Evolutionary conservation across 2,329 filamentous ascomycete species (phyloP).

Genomic region (Aspergillus nomiae): DNA sequence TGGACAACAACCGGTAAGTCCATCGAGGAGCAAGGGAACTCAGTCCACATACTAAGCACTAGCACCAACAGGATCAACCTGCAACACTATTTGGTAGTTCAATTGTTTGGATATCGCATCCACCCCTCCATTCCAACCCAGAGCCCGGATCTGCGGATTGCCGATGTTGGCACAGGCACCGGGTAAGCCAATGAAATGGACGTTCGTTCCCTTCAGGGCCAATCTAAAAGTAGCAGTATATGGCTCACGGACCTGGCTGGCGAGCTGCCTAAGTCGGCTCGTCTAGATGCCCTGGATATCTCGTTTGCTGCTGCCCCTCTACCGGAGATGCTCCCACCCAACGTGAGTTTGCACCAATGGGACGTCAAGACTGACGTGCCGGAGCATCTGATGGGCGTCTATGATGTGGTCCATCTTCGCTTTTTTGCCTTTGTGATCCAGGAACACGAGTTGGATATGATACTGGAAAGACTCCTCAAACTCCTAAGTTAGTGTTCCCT

Average conservation of each 20-base stretch:
- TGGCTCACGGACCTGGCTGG: conserved; percentile 5
- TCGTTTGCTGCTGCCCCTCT: conserved; percentile 3
- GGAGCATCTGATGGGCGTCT: not conserved
- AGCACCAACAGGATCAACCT: too few relatives aligned
- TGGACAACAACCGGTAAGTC: too few relatives aligned
- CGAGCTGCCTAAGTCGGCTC: not conserved
- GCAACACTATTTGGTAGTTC: too few relatives aligned
- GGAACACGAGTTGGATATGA: not conserved
- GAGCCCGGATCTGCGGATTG: not conserved
- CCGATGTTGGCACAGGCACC: conserved; percentile 5
- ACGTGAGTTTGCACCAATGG: conserved; percentile 5
- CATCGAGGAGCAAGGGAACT: too few relatives aligned
- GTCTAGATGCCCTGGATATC: conserved; percentile 3
- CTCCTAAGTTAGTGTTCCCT: not conserved
- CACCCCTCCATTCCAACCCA: not conserved
- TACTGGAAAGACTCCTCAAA: not conserved
- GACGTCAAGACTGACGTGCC: not conserved
- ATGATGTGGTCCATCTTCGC: conserved; percentile 1
- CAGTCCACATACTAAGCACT: too few relatives aligned
- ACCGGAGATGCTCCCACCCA: conserved; percentile 1
- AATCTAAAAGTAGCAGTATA: not conserved
- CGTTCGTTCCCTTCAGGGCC: too few relatives aligned
- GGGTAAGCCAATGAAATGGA: not conserved
- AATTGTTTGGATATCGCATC: too few relatives aligned
- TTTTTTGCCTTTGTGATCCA: conserved; percentile 6